Evolutionary conservation across 2,329 filamentous ascomycete species (phyloP).

Genomic region (Stenocarpella maydis): DNA sequence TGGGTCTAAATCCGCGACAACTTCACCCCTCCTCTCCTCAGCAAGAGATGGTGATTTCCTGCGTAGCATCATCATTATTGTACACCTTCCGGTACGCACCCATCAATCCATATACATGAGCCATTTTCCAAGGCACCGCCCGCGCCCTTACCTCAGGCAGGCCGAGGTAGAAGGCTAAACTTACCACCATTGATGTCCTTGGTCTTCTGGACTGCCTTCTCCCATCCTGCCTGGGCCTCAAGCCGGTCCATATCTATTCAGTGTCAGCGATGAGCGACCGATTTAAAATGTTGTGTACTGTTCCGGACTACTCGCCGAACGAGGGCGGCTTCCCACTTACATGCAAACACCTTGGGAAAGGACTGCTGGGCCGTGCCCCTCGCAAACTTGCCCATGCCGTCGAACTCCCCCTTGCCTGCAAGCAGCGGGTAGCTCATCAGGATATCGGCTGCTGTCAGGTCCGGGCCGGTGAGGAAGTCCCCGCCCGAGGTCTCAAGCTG

Average conservation of each 20-base stretch:
- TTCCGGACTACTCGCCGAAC: no score
- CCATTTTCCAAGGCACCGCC: background rate
- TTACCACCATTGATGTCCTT: constrained; percentile 55
- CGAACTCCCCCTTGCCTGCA: constrained; percentile 50
- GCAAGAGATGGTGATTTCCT: constrained; percentile 11
- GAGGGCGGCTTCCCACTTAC: constrained; percentile 44
- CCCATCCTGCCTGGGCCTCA: constrained; percentile 57
- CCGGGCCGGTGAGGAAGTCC: constrained; percentile 58
- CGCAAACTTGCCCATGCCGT: constrained; percentile 51
- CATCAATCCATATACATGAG: background rate
- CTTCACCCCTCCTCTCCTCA: background rate
- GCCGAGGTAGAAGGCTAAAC: constrained; percentile 43
- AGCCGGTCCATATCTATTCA: constrained; percentile 45
- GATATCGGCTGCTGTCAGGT: constrained; percentile 61
- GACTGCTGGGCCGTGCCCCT: constrained; percentile 40
- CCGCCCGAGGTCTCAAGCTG: constrained; percentile 55
- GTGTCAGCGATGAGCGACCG: no score
- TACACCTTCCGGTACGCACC: background rate
- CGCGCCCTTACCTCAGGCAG: constrained; percentile 5
- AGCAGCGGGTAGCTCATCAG: constrained; percentile 63
- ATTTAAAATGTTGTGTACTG: no score
- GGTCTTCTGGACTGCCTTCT: constrained; percentile 57
- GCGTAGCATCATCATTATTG: constrained; percentile 19
- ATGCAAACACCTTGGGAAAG: constrained; percentile 56
- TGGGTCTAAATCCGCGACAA: background rate